Base-by-base conservation (phyloP, 768 basidiomycete genomes). In the Lactifluus echinatus region DNA sequence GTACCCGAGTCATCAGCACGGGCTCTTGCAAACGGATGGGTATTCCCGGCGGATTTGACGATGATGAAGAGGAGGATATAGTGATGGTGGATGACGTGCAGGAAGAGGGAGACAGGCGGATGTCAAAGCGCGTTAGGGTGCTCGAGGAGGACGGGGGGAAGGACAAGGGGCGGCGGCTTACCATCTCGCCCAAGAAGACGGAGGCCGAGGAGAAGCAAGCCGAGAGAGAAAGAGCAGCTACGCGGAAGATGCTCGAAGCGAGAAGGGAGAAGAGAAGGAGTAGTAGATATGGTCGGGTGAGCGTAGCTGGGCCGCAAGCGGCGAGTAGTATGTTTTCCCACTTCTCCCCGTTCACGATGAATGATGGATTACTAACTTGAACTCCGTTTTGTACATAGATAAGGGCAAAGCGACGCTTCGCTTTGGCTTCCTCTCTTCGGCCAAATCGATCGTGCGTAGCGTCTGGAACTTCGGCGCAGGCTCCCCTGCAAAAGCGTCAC, bases 241-340 rank as follows among this genome's bases (percentile, higher is more conserved):
- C 86, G 45, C 77, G 79, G 60, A 77, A 80, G 64, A 83, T 79
- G 69, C 70, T 89, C 7, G 85, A 89, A 55, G 71, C 75, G 15
- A 86, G 78, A 66, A 83, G 80, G 59, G 84, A 85, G 11, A 77
- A 78, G 66, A 74, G 88, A 62, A 75, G 85, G 65, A 89, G 87
- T 62, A 89, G 86, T 60, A 75, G 60, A 50, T 62, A 62, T 19
- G 54, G 55, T 1, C 47, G 64, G 43, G 63, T 66, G 24, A 79
- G 77, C 63, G 62, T 73, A 8, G 71, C 64, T n/a, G 67, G 63
- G 10, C 62, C 66, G 42, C 63, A 60, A 14, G 57, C 75, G 33
- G 59, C 57, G 42, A 61, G 34, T 37, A 47, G 49, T 57, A 29
- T 23, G 52, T 44, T 51, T 69, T 4, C 55, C 34, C 50, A 69